A percentile compares a stretch with the other conserved stretches of the same genome.
Conservation (phyloP, 768 basidiomycete species). For the Galerina marginata region DNA sequence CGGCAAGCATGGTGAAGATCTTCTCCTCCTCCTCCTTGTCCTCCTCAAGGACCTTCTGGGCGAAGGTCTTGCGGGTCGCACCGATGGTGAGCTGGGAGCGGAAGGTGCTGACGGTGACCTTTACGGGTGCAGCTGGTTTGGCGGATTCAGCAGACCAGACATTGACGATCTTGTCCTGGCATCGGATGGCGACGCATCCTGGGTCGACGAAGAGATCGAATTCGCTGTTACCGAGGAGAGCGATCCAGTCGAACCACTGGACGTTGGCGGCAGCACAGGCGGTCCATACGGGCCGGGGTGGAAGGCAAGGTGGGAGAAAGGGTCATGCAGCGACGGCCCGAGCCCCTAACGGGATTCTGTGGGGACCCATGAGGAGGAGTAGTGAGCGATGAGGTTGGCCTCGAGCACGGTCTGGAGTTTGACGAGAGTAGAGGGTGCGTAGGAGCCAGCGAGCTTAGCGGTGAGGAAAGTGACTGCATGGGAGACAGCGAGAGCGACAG, state of each 20-base stretch:
- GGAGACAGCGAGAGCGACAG: constrained; percentile 69
- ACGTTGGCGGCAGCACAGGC: constrained; percentile 73
- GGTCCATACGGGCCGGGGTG: constrained; percentile 72
- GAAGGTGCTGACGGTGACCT: constrained; percentile 25
- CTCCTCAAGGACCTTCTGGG: constrained; percentile 75
- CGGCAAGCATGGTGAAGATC: constrained; percentile 75
- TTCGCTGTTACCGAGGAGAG: constrained; percentile 67
- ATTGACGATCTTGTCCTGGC: constrained; percentile 56
- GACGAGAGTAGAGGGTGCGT: constrained; percentile 65
- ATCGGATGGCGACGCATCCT: constrained; percentile 74
- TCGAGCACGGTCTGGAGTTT: constrained; percentile 76
- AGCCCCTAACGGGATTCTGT: constrained; percentile 71
- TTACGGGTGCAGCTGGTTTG: constrained; percentile 25
- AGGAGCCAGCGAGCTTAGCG: constrained; percentile 59
- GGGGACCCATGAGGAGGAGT: constrained; percentile 68
- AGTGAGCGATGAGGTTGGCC: constrained; percentile 73
- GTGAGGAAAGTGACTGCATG: constrained; percentile 80
- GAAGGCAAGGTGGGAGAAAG: constrained; percentile 70
- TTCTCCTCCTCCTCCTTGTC: constrained; percentile 75
- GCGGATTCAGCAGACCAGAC: constrained; percentile 70
- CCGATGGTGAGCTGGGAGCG: constrained; percentile 14
- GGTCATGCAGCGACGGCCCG: constrained; percentile 75
- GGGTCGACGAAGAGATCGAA: constrained; percentile 86
- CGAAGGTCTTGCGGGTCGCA: constrained; percentile 59
- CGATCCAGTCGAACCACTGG: constrained; percentile 85